Evolutionary conservation across 768 basidiomycete species (phyloP), one percentile per base, ranked within the genome.

Genomic region (Suillus occidentalis): DNA sequence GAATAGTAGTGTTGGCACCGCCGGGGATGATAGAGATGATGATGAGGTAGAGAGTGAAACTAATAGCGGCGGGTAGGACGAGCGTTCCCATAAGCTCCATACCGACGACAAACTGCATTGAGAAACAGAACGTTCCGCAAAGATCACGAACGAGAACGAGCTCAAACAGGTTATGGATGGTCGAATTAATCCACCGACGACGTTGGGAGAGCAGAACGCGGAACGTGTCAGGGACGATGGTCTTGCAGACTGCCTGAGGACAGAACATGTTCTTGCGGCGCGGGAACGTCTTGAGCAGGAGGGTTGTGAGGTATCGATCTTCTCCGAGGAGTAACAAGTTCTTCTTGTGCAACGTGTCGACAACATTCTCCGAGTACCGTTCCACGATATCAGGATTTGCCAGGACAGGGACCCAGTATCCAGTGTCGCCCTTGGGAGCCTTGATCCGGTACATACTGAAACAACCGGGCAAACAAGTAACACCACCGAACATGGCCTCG

Each of bases 381-480:
- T 97, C 95, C 66, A 97, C 94, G 71, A 99, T 94, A 75, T 99
- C 97, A 13, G 97, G 97, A 75, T 99, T 99, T 69, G 97, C 97
- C 63, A 99, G 84, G 70, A 99, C 93, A 31, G 97, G 97, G 3
- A 99, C 97, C 96, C 97, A 99, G 79, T 94, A 99, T 18, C 95
- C 96, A 56, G 86, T 86, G 65, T 91, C 89, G 56, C 95, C 95
- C 78, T 99, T 99, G n/a, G 96, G 96, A 18, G 96, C 92, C 80
- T 99, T 99, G 87, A 98, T 95, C 69, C 97, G 89, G 81, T 99
- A 99, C 97, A 98, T 99, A 70, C 90, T 94, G 86, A 99, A 99
- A 82, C 97, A 99, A 68, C 97, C 97, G 28, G 97, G 97, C 69
- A 99, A 84, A 86, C 97, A 99, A 63, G 97, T 99, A 8, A 99